Percentiles rank a stretch among this genome's conserved stretches.
Conservation (phyloP, 306 rosid species). For the Begonia loranthoides region DNA sequence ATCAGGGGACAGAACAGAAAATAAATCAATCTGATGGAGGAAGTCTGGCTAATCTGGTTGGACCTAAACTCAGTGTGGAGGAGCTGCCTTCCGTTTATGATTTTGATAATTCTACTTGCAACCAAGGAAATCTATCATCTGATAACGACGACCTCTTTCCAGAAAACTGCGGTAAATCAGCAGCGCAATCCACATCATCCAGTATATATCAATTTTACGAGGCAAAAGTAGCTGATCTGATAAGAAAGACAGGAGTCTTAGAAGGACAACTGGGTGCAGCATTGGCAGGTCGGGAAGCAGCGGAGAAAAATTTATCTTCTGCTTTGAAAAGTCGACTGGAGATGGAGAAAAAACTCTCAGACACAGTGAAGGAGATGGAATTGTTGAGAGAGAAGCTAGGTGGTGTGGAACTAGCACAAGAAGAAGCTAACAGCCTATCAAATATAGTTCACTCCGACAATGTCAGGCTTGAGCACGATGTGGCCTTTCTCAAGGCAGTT, state of each 20-base stretch:
- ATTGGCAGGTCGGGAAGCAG: slow-evolving; percentile 54
- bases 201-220: slow-evolving; percentile 58
- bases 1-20: slow-evolving; percentile 46
- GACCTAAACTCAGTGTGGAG: slow-evolving; percentile 33
- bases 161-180: slow-evolving; percentile 38
- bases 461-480: slow-evolving; percentile 90
- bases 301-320: slow-evolving; percentile 55
- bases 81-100: slow-evolving; percentile 25
- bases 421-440: slow-evolving; percentile 73
- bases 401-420: slow-evolving; percentile 67
- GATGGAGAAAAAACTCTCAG: slow-evolving; percentile 46
- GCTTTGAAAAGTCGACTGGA: slow-evolving; percentile 64
- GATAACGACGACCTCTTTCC: slow-evolving; percentile 34
- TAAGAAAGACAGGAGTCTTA: slow-evolving; percentile 57
- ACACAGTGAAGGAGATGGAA: slow-evolving; percentile 56
- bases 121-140: slow-evolving; percentile 22
- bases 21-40: slow-evolving; percentile 26
- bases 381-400: slow-evolving; percentile 63
- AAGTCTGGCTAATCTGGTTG: slow-evolving; percentile 25
- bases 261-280: slow-evolving; percentile 83
- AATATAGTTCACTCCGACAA: slow-evolving; percentile 86
- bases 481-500: slow-evolving; percentile 96
- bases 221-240: slow-evolving; percentile 46
- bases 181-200: slow-evolving; percentile 39
- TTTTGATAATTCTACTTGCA: slow-evolving; percentile 34